Evolutionary conservation across 192 early-diverging fungal genomes (phyloP).

Genomic region (Chytriomyces hyalinus): DNA sequence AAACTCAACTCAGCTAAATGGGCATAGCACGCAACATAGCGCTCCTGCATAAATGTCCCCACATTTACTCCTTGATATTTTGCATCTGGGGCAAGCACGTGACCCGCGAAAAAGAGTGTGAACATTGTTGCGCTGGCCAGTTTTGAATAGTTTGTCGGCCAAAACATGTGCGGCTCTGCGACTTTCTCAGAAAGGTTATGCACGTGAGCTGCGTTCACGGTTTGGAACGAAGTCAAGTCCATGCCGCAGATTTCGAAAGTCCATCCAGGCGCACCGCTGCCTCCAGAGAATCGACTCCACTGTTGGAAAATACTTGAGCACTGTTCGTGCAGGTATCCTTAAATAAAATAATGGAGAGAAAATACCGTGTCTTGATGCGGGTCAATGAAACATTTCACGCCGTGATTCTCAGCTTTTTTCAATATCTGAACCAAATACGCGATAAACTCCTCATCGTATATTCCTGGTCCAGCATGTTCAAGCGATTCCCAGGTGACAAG

Average conservation of each 20-base stretch:
- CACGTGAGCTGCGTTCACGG: slow-evolving; percentile 78
- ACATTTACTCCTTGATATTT: slow-evolving; percentile 68
- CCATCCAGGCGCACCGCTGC: slow-evolving; percentile 83
- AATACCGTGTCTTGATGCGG: slow-evolving; percentile 85
- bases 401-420: slow-evolving; percentile 70
- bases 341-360: slow-evolving; percentile 20
- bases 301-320: slow-evolving; percentile 20
- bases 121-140: slow-evolving; percentile 85
- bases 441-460: slow-evolving; percentile 83
- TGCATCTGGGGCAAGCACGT: slow-evolving; percentile 73
- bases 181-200: slow-evolving; percentile 64
- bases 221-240: slow-evolving; percentile 74
- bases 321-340: background rate
- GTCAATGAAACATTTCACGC: slow-evolving; percentile 83
- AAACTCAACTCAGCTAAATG: slow-evolving; percentile 66
- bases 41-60: slow-evolving; percentile 70
- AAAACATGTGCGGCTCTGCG: slow-evolving; percentile 60
- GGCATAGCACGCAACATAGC: slow-evolving; percentile 70
- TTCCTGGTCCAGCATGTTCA: slow-evolving; percentile 80
- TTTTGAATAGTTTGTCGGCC: slow-evolving; percentile 91
- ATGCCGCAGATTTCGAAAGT: slow-evolving; percentile 83
- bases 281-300: slow-evolving; percentile 73
- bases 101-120: slow-evolving; percentile 77
- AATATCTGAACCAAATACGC: slow-evolving; percentile 73
- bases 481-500: slow-evolving; percentile 83